Conservation (phyloP, 495 filamentous ascomycete genomes). For the Hypomontagnella submonticulosa region DNA sequence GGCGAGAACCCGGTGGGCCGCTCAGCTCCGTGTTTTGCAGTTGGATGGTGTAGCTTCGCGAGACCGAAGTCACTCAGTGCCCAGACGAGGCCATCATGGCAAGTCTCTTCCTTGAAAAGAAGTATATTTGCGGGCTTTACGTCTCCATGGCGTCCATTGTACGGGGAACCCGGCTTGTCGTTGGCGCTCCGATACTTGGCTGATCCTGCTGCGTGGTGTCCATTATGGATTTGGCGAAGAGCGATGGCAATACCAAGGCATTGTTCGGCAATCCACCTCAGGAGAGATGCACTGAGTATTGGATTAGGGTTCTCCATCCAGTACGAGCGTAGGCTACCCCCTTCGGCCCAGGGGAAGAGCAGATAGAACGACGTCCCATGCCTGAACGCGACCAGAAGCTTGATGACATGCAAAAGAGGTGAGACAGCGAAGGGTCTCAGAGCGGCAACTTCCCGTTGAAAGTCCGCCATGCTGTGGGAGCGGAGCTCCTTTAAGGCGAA, state of each 20-base stretch:
- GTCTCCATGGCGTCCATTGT: conserved; percentile 39
- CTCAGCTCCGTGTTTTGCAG: not conserved
- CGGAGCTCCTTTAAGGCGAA: conserved; percentile 28
- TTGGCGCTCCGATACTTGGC: not conserved
- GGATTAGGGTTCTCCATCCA: conserved; percentile 34
- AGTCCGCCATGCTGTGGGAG: conserved; percentile 11
- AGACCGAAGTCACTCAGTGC: conserved; percentile 23
- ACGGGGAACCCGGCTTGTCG: not conserved
- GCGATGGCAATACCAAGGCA: conserved; percentile 31
- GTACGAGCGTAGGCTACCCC: conserved; percentile 31
- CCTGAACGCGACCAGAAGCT: conserved; percentile 30
- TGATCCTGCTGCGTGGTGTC: not conserved
- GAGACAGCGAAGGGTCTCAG: conserved; percentile 14
- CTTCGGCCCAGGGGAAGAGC: conserved; percentile 45
- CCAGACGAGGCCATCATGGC: not conserved
- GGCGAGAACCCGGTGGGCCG: conserved; percentile 22
- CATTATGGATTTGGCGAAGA: conserved; percentile 30
- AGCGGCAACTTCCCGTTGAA: conserved; percentile 29
- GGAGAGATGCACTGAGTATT: not conserved
- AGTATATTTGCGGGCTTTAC: conserved; percentile 39
- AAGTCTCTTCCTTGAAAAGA: not conserved
- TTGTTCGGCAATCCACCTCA: conserved; percentile 30
- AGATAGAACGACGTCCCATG: conserved; percentile 35
- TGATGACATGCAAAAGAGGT: conserved; percentile 14
- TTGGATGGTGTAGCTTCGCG: not conserved